Conservation (phyloP, 108 stramenopile species). For the Cyclotella baltica region DNA sequence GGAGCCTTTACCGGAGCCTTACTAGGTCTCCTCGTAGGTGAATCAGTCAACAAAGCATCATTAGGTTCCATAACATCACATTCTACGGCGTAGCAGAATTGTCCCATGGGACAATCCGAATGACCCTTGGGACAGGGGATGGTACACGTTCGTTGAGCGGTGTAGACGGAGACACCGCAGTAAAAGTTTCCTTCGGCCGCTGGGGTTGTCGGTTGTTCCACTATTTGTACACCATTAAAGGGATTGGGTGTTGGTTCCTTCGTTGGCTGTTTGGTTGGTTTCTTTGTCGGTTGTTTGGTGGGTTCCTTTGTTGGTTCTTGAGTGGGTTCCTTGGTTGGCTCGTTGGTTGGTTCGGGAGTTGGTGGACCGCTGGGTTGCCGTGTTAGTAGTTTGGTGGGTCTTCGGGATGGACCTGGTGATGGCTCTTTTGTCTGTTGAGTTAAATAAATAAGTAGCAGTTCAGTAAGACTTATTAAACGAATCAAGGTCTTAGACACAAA, state of each 20-base stretch:
- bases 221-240: not conserved
- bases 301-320: slow-evolving; percentile 9
- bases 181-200: slow-evolving; percentile 17
- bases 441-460: not conserved
- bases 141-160: slow-evolving; percentile 13
- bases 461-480: not conserved
- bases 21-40: slow-evolving; percentile 27
- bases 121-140: slow-evolving; percentile 14
- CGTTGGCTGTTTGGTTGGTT: slow-evolving; percentile 4
- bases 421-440: not conserved
- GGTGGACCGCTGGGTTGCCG: not conserved
- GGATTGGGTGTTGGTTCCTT: slow-evolving; percentile 8
- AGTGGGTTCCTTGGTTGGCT: slow-evolving; percentile 27
- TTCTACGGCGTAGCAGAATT: slow-evolving; percentile 16
- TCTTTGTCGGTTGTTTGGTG: not conserved
- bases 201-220: not conserved
- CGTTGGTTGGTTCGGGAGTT: slow-evolving; percentile 7
- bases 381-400: not conserved
- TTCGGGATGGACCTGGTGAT: not conserved
- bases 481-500: no score
- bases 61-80: slow-evolving; percentile 1
- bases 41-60: not conserved
- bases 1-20: slow-evolving; percentile 5
- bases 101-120: slow-evolving; percentile 20
- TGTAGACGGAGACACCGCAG: slow-evolving; percentile 17